A percentile compares a stretch with the other conserved stretches of the same genome.
Conservation (phyloP, 257 asterid species). For the Salvia miltiorrhiza region DNA sequence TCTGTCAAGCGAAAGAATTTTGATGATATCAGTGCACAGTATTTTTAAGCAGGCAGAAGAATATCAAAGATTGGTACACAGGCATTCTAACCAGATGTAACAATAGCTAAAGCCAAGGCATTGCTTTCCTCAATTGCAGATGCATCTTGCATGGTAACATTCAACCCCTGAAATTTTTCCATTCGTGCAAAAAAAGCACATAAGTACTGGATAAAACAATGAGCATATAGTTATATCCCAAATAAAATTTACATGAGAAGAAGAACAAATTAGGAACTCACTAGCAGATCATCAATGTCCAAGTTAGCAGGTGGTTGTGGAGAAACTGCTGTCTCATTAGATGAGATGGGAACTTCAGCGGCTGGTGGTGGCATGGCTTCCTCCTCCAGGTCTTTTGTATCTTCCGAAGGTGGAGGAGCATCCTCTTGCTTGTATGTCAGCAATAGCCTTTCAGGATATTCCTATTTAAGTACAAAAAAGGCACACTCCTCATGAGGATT, state of each 20-base stretch:
- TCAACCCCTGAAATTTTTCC: slow-evolving; percentile 63
- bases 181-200: neutral
- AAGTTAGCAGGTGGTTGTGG: slow-evolving; percentile 45
- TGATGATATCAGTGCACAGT: neutral
- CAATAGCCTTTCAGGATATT: slow-evolving; percentile 87
- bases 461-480: slow-evolving; percentile 39
- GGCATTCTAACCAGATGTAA: slow-evolving; percentile 62
- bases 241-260: neutral
- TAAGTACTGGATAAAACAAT: neutral
- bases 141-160: slow-evolving; percentile 45
- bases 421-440: slow-evolving; percentile 88
- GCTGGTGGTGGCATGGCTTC: slow-evolving; percentile 47
- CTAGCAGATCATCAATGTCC: slow-evolving; percentile 77
- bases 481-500: neutral
- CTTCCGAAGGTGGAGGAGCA: slow-evolving; percentile 59
- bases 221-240: neutral
- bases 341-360: slow-evolving; percentile 41
- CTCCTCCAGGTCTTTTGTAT: slow-evolving; percentile 31
- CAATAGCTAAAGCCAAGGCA: slow-evolving; percentile 86
- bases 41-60: slow-evolving; percentile 43
- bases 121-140: slow-evolving; percentile 80
- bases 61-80: neutral
- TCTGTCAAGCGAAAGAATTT: neutral
- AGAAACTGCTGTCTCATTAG: slow-evolving; percentile 37
- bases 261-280: slow-evolving; percentile 23